Conservation (phyloP, 2,329 filamentous ascomycete genomes). For the Incumbomyces delicatus region DNA sequence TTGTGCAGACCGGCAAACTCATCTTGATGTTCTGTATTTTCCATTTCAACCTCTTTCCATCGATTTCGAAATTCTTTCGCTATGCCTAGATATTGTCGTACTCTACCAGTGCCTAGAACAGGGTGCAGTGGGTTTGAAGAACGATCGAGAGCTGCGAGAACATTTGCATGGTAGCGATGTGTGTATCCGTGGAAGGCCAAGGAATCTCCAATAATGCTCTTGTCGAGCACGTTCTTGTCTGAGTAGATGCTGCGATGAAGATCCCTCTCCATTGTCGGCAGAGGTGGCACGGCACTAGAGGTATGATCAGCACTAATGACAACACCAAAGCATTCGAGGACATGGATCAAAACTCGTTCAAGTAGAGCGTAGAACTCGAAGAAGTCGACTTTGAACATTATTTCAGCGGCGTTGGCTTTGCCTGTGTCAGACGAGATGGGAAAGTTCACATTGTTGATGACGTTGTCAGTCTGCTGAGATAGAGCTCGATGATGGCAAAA, state of each 20-base stretch:
- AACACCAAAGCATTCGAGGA: conserved; percentile 56
- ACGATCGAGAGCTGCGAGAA: conserved; percentile 53
- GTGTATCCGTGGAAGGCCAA: conserved; percentile 17
- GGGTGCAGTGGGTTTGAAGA: conserved; percentile 45
- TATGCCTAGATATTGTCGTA: conserved; percentile 48
- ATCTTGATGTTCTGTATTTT: conserved; percentile 19
- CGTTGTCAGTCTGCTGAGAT: conserved; percentile 4
- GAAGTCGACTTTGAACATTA: conserved; percentile 70
- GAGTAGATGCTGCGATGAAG: not conserved
- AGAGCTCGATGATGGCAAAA: conserved; percentile 7
- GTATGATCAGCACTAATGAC: conserved; percentile 17
- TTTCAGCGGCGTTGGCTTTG: conserved; percentile 36
- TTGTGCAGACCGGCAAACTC: conserved; percentile 11
- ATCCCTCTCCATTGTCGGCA: not conserved
- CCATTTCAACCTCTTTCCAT: conserved; percentile 46
- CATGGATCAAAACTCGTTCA: conserved; percentile 58
- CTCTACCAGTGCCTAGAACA: conserved; percentile 46
- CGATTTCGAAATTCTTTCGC: conserved; percentile 63
- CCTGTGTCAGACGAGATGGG: conserved; percentile 6
- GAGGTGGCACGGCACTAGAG: not conserved
- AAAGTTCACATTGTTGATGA: conserved; percentile 4
- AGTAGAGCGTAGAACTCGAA: conserved; percentile 67
- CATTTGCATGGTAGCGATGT: conserved; percentile 61
- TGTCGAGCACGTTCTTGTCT: not conserved
- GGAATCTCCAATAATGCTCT: conserved; percentile 19